These are phyloP conservation scores for Spergularia marina DNA, from an alignment of 148 eudicot species.

Conservation along the genomic window DNA sequence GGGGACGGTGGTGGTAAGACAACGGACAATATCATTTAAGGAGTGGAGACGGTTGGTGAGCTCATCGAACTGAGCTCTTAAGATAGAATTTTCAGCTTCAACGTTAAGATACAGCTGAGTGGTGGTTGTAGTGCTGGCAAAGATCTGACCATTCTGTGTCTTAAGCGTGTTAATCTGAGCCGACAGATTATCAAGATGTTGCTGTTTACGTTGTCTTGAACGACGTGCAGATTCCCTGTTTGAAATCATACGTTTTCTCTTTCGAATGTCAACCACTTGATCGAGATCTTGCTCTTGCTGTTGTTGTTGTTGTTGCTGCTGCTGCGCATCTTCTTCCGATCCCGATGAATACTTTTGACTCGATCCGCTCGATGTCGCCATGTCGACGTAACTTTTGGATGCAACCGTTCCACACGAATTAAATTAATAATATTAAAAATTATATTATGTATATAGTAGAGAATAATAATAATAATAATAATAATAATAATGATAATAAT, in stretches of 20 bases:
- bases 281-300: neutral
- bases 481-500: neutral
- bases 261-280: conserved; percentile 35
- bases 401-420: too few relatives aligned
- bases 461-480: neutral
- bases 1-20: neutral
- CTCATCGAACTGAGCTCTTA: conserved; percentile 61
- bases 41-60: conserved; percentile 50
- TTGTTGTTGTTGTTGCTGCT: neutral
- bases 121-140: conserved; percentile 31
- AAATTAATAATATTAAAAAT: too few relatives aligned
- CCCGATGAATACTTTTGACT: conserved; percentile 7
- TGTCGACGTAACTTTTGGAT: neutral
- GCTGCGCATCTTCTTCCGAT: neutral
- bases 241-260: conserved; percentile 68
- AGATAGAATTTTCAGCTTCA: conserved; percentile 68
- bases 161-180: conserved; percentile 35
- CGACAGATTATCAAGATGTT: conserved; percentile 51
- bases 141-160: conserved; percentile 38
- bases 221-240: conserved; percentile 72
- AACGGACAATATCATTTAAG: conserved; percentile 43
- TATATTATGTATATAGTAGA: too few relatives aligned
- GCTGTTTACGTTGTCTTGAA: conserved; percentile 59
- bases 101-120: conserved; percentile 38
- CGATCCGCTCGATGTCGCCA: conserved; percentile 14